Conservation (phyloP, 257 asterid genomes). For the Voacanga thouarsii region DNA sequence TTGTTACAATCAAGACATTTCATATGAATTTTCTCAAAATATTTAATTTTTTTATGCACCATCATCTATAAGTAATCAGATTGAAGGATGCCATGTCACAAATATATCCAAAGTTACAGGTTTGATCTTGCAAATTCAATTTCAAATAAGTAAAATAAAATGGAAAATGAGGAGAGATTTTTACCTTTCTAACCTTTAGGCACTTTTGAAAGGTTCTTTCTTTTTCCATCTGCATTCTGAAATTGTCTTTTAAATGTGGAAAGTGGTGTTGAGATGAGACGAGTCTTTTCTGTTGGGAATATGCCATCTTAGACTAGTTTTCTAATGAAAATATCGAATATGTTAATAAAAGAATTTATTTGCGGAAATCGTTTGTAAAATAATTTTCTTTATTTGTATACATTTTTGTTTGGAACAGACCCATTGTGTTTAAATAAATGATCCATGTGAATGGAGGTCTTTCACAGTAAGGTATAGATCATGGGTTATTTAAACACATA, state of each 20-base stretch:
- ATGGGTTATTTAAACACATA: no score
- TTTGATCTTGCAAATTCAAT: conserved; percentile 18
- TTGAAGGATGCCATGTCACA: conserved; percentile 87
- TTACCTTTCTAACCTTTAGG: not conserved
- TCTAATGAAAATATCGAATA: no score
- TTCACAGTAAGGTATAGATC: no score
- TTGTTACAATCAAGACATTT: not conserved
- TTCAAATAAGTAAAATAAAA: not conserved
- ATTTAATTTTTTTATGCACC: not conserved
- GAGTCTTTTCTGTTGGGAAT: no score
- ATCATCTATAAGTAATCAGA: conserved; percentile 55
- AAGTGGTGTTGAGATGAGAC: not conserved
- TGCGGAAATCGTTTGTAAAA: no score
- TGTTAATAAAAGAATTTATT: no score
- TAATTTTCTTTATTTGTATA: no score
- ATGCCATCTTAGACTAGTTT: no score
- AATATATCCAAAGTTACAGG: conserved; percentile 84
- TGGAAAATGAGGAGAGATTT: not conserved
- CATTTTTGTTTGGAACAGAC: no score
- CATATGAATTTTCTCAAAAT: not conserved
- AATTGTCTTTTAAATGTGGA: not conserved
- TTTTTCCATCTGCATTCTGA: not conserved
- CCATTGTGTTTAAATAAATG: no score
- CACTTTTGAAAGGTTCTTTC: not conserved
- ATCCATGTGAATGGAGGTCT: no score